phyloP scores from a whole-genome alignment of 768 basidiomycete species.

The Chalciporus chontae region DNA sequence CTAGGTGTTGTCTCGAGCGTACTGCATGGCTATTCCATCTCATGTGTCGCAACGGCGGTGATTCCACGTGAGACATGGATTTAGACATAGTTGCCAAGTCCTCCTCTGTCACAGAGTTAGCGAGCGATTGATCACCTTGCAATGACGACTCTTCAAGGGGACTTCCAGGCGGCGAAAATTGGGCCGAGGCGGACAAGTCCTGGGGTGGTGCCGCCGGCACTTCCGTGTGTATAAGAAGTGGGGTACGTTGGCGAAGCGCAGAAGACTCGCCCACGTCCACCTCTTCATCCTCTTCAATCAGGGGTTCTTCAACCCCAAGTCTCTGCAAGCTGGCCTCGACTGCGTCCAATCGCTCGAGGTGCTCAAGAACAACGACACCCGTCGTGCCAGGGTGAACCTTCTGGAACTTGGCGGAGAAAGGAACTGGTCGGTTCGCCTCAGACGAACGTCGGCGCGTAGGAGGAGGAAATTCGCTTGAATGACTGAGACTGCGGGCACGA shows the following conservation, averaged over 20 bases:
- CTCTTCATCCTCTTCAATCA: slow-evolving; percentile 48
- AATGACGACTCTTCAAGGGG: slow-evolving; percentile 51
- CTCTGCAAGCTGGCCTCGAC: slow-evolving; percentile 77
- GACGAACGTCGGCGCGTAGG: slow-evolving; percentile 61
- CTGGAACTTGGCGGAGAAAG: slow-evolving; percentile 81
- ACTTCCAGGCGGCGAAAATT: slow-evolving; percentile 58
- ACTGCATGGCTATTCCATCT: slow-evolving; percentile 34
- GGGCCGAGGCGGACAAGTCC: slow-evolving; percentile 33
- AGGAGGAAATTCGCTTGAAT: slow-evolving; percentile 68
- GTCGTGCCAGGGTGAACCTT: slow-evolving; percentile 83
- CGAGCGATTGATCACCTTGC: slow-evolving; percentile 49
- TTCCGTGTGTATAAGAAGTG: slow-evolving; percentile 31
- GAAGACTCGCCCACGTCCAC: slow-evolving; percentile 63
- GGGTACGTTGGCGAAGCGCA: slow-evolving; percentile 13
- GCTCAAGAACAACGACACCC: slow-evolving; percentile 81
- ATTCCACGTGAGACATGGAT: slow-evolving; percentile 69
- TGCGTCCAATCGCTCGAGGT: slow-evolving; percentile 79
- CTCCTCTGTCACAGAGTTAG: slow-evolving; percentile 62
- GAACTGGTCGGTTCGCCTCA: slow-evolving; percentile 69
- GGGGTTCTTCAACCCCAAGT: slow-evolving; percentile 57
- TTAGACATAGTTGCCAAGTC: slow-evolving; percentile 73
- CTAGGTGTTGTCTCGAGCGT: slow-evolving; percentile 27
- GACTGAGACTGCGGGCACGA: slow-evolving; percentile 57
- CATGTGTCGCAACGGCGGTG: slow-evolving; percentile 35
- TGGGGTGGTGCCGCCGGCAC: slow-evolving; percentile 9